Percentiles rank a stretch among this genome's conserved stretches.
Evolutionary conservation across 495 filamentous ascomycete genomes (phyloP).

Genomic region (Bathelium albidoporum): DNA sequence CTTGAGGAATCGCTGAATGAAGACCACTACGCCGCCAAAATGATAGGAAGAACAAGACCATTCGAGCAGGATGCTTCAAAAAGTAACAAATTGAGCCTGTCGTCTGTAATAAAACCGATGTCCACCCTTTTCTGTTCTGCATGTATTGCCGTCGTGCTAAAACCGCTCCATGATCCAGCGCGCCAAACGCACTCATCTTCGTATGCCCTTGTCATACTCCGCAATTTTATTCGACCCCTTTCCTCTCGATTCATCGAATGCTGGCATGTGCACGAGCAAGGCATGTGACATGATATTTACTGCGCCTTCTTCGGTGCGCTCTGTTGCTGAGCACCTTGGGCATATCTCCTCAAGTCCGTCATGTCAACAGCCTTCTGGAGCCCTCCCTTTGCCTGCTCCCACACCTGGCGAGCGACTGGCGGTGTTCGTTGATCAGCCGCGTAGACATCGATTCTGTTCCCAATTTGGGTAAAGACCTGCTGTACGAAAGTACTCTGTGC

Average conservation of each 20-base stretch:
- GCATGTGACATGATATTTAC: constrained; percentile 8
- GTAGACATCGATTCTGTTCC: constrained; percentile 65
- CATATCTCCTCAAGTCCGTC: constrained; percentile 66
- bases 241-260: neutral
- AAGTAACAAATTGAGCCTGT: neutral
- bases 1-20: neutral
- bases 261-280: neutral
- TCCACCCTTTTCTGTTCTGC: neutral
- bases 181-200: neutral
- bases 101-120: neutral
- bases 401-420: constrained; percentile 68
- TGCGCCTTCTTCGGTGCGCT: constrained; percentile 46
- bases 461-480: constrained; percentile 61
- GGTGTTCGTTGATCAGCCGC: constrained; percentile 81
- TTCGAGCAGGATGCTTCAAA: neutral
- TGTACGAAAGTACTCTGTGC: constrained; percentile 88
- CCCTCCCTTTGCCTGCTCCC: constrained; percentile 68
- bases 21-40: neutral
- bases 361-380: constrained; percentile 63
- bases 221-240: neutral
- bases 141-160: neutral
- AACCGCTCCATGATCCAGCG: neutral
- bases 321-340: constrained; percentile 41
- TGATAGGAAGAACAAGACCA: neutral
- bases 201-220: neutral